phyloP scores from a whole-genome alignment of 306 rosid genomes.

The Rosa chinensis region DNA sequence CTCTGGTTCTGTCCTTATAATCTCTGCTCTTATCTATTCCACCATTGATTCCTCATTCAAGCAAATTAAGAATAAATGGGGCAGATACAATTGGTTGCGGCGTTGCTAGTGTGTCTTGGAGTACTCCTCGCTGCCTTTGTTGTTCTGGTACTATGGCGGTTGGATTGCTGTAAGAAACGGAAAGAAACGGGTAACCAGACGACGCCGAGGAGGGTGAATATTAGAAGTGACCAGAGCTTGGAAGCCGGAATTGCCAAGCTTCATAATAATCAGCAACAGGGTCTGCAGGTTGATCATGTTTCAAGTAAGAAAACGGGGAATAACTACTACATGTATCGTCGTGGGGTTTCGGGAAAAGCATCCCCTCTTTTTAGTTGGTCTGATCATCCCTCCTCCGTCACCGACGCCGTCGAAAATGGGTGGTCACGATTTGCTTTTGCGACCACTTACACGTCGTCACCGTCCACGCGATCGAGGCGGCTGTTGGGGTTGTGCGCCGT shows the following conservation, averaged over 20 bases:
- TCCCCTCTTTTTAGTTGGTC: conserved; percentile 60
- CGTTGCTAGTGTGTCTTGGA: conserved; percentile 26
- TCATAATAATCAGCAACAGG: conserved; percentile 20
- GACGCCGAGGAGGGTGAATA: background rate
- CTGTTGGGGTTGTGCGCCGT: conserved; percentile 54
- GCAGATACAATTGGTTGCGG: conserved; percentile 9
- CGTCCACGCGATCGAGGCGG: conserved; percentile 50
- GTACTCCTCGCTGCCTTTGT: conserved; percentile 15
- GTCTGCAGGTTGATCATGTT: conserved; percentile 28
- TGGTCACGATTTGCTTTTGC: conserved; percentile 87
- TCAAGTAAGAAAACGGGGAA: conserved; percentile 38
- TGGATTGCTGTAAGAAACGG: conserved; percentile 7
- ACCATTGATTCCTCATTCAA: background rate
- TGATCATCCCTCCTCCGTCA: conserved; percentile 64
- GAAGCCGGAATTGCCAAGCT: conserved; percentile 28
- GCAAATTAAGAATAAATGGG: background rate
- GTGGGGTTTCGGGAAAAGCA: conserved; percentile 43
- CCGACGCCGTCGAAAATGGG: conserved; percentile 90
- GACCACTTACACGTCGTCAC: conserved; percentile 29
- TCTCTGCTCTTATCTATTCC: conserved; percentile 2
- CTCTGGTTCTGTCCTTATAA: background rate
- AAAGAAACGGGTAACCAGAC: background rate
- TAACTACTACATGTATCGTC: conserved; percentile 38
- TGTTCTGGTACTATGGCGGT: conserved; percentile 25
- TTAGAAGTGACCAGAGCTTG: conserved; percentile 15